A percentile compares a stretch with the other conserved stretches of the same genome.
Evolutionary conservation across 768 basidiomycete species (phyloP).

Genomic region (Dendrothele bispora): DNA sequence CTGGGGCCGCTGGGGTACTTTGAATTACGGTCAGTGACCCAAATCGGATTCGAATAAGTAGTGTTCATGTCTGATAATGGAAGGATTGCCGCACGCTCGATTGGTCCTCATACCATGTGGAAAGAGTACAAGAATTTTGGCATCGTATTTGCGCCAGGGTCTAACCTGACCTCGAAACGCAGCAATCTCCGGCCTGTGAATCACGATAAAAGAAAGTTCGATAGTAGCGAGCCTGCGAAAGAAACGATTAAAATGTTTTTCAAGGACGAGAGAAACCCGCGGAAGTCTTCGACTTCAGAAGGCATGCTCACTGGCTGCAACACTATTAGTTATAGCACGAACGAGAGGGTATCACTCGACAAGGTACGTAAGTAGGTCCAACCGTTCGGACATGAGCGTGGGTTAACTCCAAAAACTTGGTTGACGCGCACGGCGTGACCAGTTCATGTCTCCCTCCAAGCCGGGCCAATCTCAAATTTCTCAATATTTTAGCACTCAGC

Average conservation of each 20-base stretch:
- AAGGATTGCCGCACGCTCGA: slow-evolving; percentile 14
- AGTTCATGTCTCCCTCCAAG: too few species aligned
- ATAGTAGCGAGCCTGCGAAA: slow-evolving; percentile 42
- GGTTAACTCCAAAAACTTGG: too few species aligned
- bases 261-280: slow-evolving; percentile 13
- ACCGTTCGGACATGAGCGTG: too few species aligned
- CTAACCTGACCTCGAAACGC: slow-evolving; percentile 14
- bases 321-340: too few species aligned
- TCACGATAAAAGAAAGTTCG: too few species aligned
- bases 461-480: too few species aligned
- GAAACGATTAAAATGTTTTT: slow-evolving; percentile 42
- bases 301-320: too few species aligned
- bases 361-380: too few species aligned
- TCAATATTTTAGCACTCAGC: too few species aligned
- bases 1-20: slow-evolving; percentile 18
- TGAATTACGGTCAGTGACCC: slow-evolving; percentile 9
- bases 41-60: not conserved
- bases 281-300: slow-evolving; percentile 17
- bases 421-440: too few species aligned
- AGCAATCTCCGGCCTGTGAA: slow-evolving; percentile 3
- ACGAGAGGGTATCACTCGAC: too few species aligned
- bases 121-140: slow-evolving; percentile 3
- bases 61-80: slow-evolving; percentile 6
- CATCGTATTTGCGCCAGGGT: slow-evolving; percentile 12
- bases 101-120: slow-evolving; percentile 12